A percentile compares a stretch with the other conserved stretches of the same genome.
phyloP scores from a whole-genome alignment of 1,284 basidiomycete species.

The Inonotus hispidus region DNA sequence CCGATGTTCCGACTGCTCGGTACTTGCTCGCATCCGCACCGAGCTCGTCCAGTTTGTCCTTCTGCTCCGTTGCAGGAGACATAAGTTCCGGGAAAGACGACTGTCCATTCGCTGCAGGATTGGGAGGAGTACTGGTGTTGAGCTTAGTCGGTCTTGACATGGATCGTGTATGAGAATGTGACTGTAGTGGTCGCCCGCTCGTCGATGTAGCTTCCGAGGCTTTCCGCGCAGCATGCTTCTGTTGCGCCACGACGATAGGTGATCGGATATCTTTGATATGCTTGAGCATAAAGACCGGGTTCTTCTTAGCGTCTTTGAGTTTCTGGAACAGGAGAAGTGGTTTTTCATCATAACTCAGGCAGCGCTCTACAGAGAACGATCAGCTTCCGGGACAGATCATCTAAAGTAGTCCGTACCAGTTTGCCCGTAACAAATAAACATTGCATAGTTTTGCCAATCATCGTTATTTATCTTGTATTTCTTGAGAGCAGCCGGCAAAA shows the following conservation, averaged over 20 bases:
- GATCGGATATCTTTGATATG: constrained; percentile 98
- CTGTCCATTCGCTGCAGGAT: constrained; percentile 52
- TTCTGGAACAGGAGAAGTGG: constrained; percentile 95
- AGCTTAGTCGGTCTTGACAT: constrained; percentile 16
- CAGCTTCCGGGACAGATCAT: background rate
- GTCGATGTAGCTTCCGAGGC: constrained; percentile 39
- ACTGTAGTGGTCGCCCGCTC: constrained; percentile 23
- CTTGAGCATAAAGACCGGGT: constrained; percentile 98
- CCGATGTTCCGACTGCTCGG: constrained; percentile 12
- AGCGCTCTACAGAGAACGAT: constrained; percentile 65
- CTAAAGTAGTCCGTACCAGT: constrained; percentile 48
- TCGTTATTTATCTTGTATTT: constrained; percentile 99
- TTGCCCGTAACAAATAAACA: constrained; percentile 97
- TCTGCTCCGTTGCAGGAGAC: constrained; percentile 53
- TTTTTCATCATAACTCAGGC: constrained; percentile 97
- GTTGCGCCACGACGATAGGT: constrained; percentile 90
- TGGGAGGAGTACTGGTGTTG: constrained; percentile 31
- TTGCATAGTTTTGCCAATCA: constrained; percentile 97
- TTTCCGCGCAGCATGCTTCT: constrained; percentile 85
- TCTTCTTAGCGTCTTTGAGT: constrained; percentile 95
- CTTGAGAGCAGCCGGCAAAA: constrained; percentile 94
- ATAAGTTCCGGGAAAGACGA: constrained; percentile 66
- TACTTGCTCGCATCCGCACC: constrained; percentile 19
- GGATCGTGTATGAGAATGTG: constrained; percentile 13
- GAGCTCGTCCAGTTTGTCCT: constrained; percentile 29